phyloP scores from a whole-genome alignment of 2,329 filamentous ascomycete genomes.

The Diaporthe helianthi region DNA sequence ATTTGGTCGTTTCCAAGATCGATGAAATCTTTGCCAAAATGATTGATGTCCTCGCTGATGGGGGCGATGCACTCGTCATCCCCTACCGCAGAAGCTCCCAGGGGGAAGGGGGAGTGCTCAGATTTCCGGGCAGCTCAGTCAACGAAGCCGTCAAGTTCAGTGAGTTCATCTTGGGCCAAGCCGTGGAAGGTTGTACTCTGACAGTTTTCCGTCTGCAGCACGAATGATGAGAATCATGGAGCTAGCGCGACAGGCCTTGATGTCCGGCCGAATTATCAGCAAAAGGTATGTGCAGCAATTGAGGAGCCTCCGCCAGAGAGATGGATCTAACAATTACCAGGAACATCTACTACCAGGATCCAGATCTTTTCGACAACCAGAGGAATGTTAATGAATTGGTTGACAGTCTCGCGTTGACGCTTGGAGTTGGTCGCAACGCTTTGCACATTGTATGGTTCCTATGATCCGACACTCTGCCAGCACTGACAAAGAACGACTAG shows the following conservation, averaged over 20 bases:
- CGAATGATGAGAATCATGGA: constrained; percentile 65
- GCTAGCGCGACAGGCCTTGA: constrained; percentile 64
- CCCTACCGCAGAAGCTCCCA: constrained; percentile 46
- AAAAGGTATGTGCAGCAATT: constrained; percentile 65
- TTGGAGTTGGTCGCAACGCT: constrained; percentile 67
- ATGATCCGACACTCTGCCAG: not conserved
- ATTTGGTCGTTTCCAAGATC: constrained; percentile 56
- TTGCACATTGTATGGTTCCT: constrained; percentile 68
- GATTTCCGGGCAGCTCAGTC: constrained; percentile 56
- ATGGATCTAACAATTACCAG: constrained; percentile 49
- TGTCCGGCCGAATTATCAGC: constrained; percentile 61
- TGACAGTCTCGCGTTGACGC: constrained; percentile 75
- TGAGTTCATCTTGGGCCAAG: constrained; percentile 40
- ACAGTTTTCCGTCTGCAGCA: constrained; percentile 48
- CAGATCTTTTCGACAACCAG: constrained; percentile 74
- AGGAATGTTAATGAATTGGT: constrained; percentile 73
- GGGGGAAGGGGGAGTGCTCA: constrained; percentile 35
- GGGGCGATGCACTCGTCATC: constrained; percentile 53
- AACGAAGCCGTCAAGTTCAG: constrained; percentile 61
- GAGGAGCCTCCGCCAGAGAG: fast-evolving
- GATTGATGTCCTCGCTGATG: constrained; percentile 54
- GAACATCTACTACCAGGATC: constrained; percentile 81
- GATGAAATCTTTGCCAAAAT: constrained; percentile 62
- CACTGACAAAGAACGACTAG: constrained; percentile 56
- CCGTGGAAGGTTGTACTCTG: not conserved